These are phyloP conservation scores for Diaporthe destruens DNA, from an alignment of 2,329 filamentous ascomycete genomes.

Conservation along the genomic window DNA sequence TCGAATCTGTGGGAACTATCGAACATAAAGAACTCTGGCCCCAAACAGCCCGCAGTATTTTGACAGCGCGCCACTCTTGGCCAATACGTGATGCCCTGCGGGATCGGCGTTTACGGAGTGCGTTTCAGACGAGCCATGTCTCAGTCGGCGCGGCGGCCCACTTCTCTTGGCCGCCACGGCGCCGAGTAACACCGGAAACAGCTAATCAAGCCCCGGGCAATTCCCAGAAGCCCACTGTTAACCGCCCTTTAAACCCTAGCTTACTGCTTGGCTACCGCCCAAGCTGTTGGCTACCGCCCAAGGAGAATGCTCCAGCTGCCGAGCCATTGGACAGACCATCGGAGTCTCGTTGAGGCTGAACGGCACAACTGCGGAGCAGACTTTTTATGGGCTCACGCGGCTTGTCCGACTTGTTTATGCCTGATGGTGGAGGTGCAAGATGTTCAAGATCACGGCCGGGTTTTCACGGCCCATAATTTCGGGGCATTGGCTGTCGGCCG, in stretches of 20 bases:
- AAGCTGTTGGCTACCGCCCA: slow-evolving; percentile 18
- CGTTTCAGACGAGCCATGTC: neutral
- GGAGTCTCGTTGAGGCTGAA: neutral
- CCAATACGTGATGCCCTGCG: neutral
- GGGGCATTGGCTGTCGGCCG: neutral
- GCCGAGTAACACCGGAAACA: neutral
- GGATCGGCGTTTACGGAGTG: slow-evolving; percentile 4
- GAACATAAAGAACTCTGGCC: neutral
- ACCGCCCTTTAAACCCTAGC: neutral
- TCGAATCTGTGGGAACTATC: neutral
- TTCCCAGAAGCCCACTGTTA: slow-evolving; percentile 6
- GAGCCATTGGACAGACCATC: slow-evolving; percentile 3
- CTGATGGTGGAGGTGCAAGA: neutral
- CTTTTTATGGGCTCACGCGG: neutral
- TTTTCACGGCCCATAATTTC: neutral
- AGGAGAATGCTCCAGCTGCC: neutral
- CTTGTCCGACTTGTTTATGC: neutral
- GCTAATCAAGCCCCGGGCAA: neutral
- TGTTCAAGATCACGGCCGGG: neutral
- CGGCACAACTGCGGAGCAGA: neutral
- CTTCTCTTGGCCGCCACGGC: neutral
- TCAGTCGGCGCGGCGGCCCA: slow-evolving; percentile 26
- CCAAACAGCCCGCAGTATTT: neutral
- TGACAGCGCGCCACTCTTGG: neutral
- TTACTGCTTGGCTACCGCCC: slow-evolving; percentile 20